A percentile compares a stretch with the other conserved stretches of the same genome.
Conservation (phyloP, 106 monocot species). For the Iris macrosiphon region DNA sequence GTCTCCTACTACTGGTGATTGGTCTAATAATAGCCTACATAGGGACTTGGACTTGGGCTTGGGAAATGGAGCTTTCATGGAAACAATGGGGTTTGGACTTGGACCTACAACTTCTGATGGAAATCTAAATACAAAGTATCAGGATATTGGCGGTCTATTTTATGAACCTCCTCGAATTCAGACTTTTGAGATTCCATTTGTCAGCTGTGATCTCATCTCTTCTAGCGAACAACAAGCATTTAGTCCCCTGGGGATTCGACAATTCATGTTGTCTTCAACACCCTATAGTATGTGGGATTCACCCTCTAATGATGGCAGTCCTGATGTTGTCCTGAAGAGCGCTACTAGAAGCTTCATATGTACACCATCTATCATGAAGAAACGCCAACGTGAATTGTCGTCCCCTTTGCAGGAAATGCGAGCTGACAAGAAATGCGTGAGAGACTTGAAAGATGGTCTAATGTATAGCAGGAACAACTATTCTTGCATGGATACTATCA, state of each 20-base stretch:
- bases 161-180: slow-evolving; percentile 89
- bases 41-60: too few species aligned
- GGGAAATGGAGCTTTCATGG: slow-evolving; percentile 16
- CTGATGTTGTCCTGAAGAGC: slow-evolving; percentile 55
- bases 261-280: slow-evolving; percentile 71
- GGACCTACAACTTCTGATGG: too few species aligned
- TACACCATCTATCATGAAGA: slow-evolving; percentile 91
- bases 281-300: slow-evolving; percentile 65
- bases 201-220: slow-evolving; percentile 82
- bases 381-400: slow-evolving; percentile 63
- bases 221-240: slow-evolving; percentile 73
- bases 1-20: too few species aligned
- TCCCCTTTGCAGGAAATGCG: slow-evolving; percentile 67
- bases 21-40: too few species aligned
- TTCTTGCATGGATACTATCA: slow-evolving; percentile 9
- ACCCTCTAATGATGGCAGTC: slow-evolving; percentile 48
- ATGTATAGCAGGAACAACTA: slow-evolving; percentile 12
- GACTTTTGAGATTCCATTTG: slow-evolving; percentile 80
- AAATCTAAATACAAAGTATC: slow-evolving; percentile 17
- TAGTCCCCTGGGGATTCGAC: slow-evolving; percentile 90
- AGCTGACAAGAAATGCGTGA: slow-evolving; percentile 42
- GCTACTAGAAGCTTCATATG: slow-evolving; percentile 65
- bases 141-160: slow-evolving; percentile 43
- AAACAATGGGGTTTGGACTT: too few species aligned
- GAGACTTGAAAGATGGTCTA: slow-evolving; percentile 73